Percentiles rank a stretch among this genome's conserved stretches.
These are phyloP conservation scores for Ceratobasidium sp. DNA, from an alignment of 1,284 basidiomycete genomes.

Conservation along the genomic window DNA sequence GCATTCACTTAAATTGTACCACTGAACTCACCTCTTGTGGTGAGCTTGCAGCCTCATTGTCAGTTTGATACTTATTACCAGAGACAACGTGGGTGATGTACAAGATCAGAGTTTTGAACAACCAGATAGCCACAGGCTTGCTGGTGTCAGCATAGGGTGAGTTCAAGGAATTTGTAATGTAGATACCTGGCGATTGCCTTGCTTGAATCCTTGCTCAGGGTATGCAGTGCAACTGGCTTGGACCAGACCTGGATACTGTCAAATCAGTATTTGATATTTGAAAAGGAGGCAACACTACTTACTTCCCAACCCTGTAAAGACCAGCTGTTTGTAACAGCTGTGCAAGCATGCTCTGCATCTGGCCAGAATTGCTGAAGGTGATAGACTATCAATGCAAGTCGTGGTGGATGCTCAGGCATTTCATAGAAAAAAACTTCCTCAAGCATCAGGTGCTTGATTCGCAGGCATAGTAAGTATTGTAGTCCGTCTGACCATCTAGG, in stretches of 20 bases:
- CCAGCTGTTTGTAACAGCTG: background rate
- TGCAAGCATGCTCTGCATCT: background rate
- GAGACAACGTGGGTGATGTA: constrained; percentile 19
- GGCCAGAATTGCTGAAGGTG: constrained; percentile 1
- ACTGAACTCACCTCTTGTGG: background rate
- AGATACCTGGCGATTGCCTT: no score
- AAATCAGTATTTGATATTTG: no score
- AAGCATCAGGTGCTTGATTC: no score
- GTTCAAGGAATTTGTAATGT: background rate
- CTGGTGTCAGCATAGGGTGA: background rate
- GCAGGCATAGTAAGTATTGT: no score
- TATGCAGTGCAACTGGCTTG: no score
- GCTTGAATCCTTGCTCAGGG: no score
- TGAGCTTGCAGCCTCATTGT: background rate
- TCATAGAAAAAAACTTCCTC: background rate
- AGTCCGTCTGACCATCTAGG: no score
- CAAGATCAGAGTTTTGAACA: background rate
- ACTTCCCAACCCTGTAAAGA: background rate
- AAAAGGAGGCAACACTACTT: background rate
- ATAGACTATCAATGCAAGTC: background rate
- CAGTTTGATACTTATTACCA: background rate
- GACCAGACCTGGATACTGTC: no score
- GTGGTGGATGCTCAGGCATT: background rate
- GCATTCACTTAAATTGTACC: no score
- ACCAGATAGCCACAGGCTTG: background rate